Evolutionary conservation across 1,284 basidiomycete genomes (phyloP), one percentile per base, ranked within the genome.

Genomic region (Sphagnurus paluster): DNA sequence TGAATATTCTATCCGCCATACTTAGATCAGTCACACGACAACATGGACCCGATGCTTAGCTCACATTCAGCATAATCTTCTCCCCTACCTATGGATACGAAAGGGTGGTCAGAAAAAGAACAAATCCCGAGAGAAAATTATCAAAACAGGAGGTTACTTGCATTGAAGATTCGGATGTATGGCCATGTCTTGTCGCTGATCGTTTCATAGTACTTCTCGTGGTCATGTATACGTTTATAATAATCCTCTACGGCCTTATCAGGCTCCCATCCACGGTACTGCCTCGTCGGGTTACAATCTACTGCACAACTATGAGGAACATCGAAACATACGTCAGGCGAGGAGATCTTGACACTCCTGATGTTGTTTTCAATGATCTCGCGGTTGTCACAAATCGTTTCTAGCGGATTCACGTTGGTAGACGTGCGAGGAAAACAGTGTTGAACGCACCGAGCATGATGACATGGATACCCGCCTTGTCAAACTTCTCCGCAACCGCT

Each of bases 151-250:
- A 24, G 5, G 29, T 17, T 21, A 55, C 77, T 55, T 61, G 86
- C 94, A 64, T 99, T 98, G 67, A 94, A 81, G 57, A 99, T 93
- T 60, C 95, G 93, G 65, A 99, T 96, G 63, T 86, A 98, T 1
- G 96, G 93, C 76, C 90, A 93, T 38, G 82, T 85, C 8, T 80
- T 78, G 65, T 93, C 80, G 57, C 90, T 87, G 14, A 97, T 84
- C 0, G 93, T 84, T 61, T 99, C 87, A 63, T 99, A 99, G 39
- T 88, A 77, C 48, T 77, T 76, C 64, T 96, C 93, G 59, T 97
- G 93, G 48, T 90, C 87, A 29, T 74, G 72, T 56, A 99, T 98
- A n/a, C 97, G 85, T 20, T 63, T 68, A 71, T 89, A 95, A 64
- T 99, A 98, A 63, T 98, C 95, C 52, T 85, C 75, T 2, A 98